Evolutionary conservation across 2,329 filamentous ascomycete species (phyloP).

Genomic region (Thelonectria blattea): DNA sequence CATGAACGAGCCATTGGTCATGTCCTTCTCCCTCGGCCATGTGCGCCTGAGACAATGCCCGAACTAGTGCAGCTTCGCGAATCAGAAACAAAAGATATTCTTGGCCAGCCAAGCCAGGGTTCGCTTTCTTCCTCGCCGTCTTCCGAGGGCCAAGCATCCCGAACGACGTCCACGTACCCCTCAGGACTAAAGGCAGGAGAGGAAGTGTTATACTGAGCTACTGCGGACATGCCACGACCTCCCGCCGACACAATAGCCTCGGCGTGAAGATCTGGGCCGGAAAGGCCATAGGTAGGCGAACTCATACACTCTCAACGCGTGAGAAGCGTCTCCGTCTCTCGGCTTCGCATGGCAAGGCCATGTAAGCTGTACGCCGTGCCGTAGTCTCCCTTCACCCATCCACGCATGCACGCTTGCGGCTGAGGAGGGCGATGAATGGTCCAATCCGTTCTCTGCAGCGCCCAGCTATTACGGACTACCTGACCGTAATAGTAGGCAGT

Average conservation of each 20-base stretch:
- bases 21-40: slow-evolving; percentile 2
- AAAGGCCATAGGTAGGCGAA: not conserved
- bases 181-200: slow-evolving; percentile 3
- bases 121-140: not conserved
- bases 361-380: not conserved
- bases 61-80: not conserved
- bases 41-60: not conserved
- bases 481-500: not conserved
- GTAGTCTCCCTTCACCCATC: not conserved
- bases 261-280: not conserved
- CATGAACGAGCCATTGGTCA: slow-evolving; percentile 5
- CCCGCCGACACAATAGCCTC: not conserved
- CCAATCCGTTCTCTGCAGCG: not conserved
- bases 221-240: slow-evolving; percentile 12
- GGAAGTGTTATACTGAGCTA: slow-evolving; percentile 3
- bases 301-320: not conserved
- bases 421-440: not conserved
- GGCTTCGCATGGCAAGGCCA: not conserved
- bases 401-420: not conserved
- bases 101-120: not conserved
- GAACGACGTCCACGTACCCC: not conserved
- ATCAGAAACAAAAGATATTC: slow-evolving; percentile 2
- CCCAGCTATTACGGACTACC: not conserved
- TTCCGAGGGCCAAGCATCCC: not conserved
- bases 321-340: not conserved